These are phyloP conservation scores for Pseudomicrostroma phylloplanum DNA, from an alignment of 1,284 basidiomycete species.

Conservation along the genomic window DNA sequence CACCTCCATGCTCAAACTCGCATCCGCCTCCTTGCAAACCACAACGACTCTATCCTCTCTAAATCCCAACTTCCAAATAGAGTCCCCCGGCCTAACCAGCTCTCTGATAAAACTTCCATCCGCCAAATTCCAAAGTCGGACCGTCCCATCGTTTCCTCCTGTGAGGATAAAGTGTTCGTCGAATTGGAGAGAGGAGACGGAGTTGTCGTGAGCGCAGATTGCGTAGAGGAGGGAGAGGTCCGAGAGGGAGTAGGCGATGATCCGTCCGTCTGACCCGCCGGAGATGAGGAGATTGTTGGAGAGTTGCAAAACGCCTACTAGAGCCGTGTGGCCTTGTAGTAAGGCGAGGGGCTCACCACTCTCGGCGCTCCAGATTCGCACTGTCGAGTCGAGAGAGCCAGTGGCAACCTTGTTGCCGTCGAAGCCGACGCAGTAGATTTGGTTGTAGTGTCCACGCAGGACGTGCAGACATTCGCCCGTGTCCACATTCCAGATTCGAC, in stretches of 20 bases:
- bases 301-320: conserved; percentile 88
- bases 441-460: conserved; percentile 79
- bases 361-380: conserved; percentile 45
- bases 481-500: conserved; percentile 47
- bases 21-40: background rate
- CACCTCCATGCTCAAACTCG: too few relatives aligned
- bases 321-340: conserved; percentile 84
- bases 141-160: conserved; percentile 83
- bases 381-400: conserved; percentile 62
- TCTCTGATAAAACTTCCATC: conserved; percentile 43
- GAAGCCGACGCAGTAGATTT: conserved; percentile 89
- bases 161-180: conserved; percentile 57
- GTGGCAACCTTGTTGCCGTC: conserved; percentile 79
- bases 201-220: conserved; percentile 68
- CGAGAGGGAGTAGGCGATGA: conserved; percentile 76
- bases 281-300: conserved; percentile 69
- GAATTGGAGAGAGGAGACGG: conserved; percentile 83
- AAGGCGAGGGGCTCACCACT: conserved; percentile 79
- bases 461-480: conserved; percentile 67
- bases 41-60: background rate
- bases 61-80: background rate
- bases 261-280: conserved; percentile 85
- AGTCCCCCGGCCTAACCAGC: conserved; percentile 32
- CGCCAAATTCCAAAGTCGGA: conserved; percentile 68
- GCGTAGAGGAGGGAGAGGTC: conserved; percentile 6